Evolutionary conservation across 202 grass and related monocot species (phyloP), one percentile per base, ranked within the genome.

Genomic region (Panicum hallii): DNA sequence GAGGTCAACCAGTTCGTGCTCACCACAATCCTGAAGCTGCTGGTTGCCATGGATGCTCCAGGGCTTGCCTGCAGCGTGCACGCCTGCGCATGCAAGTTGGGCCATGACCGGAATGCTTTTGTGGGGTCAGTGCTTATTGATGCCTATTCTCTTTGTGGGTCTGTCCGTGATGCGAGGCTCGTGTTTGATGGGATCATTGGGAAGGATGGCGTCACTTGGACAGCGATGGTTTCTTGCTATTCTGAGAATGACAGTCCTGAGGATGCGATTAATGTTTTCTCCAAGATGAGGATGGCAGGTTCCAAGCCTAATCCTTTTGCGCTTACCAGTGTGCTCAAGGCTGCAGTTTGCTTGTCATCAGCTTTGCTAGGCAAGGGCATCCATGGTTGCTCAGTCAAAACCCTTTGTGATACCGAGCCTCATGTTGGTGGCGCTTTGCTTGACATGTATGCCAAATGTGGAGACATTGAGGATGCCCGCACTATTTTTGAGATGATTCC

Each of bases 381-480:
- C 26, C 89, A 94, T 79, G 67, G 87, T 26, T 91, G 69, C 57
- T 67, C 69, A n/a, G 69, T 92, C 15, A 95, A 95, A 75, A 79
- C 50, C 75, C 78, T 72, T 53, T 83, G 82, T 74, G 83, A 86
- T 54, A 68, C 70, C 1, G 90, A 90, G 17, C 63, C 80, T 92
- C 91, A 87, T 85, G 88, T 92, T 56, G 82, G 77, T 56, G 89
- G 89, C 62, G 87, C 84, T 66, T 79, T 94, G 72, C 83, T 90
- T 80, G 92, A 91, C 79, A 91, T 94, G 81, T 92, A 94, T 72
- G 92, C 87, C 20, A 94, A 94, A 71, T 91, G 84, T 82, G 89
- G 92, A 70, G 79, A 87, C 32, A 83, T 92, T 75, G 70, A 75
- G 54, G 84, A 92, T 63, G 90, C 90, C 5, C 68, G 83, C 12